phyloP scores from a whole-genome alignment of 768 basidiomycete species.

The Boletus reticulatus region DNA sequence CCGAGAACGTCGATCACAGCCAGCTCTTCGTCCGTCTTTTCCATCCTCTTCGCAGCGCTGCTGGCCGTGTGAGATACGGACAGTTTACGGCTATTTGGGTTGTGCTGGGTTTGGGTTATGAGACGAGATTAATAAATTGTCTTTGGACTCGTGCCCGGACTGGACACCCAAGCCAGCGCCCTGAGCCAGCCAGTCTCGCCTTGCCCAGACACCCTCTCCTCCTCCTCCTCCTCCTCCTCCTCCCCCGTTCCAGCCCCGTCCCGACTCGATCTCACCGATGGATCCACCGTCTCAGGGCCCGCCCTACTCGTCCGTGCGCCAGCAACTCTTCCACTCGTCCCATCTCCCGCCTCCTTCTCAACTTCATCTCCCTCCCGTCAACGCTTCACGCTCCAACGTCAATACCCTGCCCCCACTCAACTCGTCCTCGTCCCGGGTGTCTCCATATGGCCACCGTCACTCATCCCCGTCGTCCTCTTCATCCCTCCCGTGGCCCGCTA shows the following conservation, averaged over 20 bases:
- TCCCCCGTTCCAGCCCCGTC: conserved; percentile 5
- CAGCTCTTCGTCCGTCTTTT: conserved; percentile 6
- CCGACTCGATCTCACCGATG: conserved; percentile 15
- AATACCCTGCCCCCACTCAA: conserved; percentile 44
- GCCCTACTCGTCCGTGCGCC: conserved; percentile 27
- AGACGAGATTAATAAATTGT: conserved; percentile 25
- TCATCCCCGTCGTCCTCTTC: conserved; percentile 28
- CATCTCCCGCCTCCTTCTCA: conserved; percentile 46
- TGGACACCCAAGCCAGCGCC: conserved; percentile 10
- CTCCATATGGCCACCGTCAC: conserved; percentile 26
- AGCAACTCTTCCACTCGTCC: conserved; percentile 40
- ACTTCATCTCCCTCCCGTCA: conserved; percentile 37
- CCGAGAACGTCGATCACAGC: conserved; percentile 25
- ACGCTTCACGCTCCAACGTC: conserved; percentile 31
- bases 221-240: neutral
- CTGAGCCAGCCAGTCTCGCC: neutral
- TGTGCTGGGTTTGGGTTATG: conserved; percentile 13
- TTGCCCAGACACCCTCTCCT: no score
- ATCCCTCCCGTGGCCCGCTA: conserved; percentile 22
- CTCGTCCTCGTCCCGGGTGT: conserved; percentile 27
- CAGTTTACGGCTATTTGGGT: conserved; percentile 29
- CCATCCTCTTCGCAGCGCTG: neutral
- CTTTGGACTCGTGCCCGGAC: conserved; percentile 17
- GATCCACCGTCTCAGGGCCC: conserved; percentile 31
- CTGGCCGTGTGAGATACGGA: neutral